These are phyloP conservation scores for Cinchona pubescens DNA, from an alignment of 257 asterid species.

Conservation along the genomic window DNA sequence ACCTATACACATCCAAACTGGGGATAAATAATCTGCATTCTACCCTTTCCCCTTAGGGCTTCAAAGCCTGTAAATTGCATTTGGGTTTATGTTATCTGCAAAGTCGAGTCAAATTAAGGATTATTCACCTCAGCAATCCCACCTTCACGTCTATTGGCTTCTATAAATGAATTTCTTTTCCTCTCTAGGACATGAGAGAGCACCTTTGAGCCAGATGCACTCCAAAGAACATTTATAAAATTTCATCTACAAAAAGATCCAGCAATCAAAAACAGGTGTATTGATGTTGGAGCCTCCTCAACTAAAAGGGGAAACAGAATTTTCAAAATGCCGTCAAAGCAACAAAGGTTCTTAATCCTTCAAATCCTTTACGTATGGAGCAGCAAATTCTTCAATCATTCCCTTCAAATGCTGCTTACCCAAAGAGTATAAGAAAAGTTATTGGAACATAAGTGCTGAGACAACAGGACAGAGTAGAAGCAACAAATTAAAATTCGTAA, in stretches of 20 bases:
- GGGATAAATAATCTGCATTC: background rate
- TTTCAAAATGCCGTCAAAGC: conserved; percentile 10
- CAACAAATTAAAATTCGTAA: background rate
- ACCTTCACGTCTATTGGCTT: background rate
- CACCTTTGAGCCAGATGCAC: background rate
- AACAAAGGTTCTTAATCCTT: conserved; percentile 20
- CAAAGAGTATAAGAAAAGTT: conserved; percentile 14
- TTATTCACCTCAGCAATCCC: background rate
- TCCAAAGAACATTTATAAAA: background rate
- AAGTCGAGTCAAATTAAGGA: background rate
- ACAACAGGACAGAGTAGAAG: conserved; percentile 2
- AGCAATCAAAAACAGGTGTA: background rate
- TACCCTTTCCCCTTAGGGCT: background rate
- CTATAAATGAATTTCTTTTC: background rate
- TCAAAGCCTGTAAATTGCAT: background rate
- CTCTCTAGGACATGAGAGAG: background rate
- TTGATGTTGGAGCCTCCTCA: background rate
- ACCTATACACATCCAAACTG: conserved; percentile 11
- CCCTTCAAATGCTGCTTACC: conserved; percentile 71
- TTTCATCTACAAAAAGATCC: conserved; percentile 12
- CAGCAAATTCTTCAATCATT: conserved; percentile 66
- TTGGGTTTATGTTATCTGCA: background rate
- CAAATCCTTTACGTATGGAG: conserved; percentile 43
- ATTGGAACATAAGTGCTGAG: conserved; percentile 10
- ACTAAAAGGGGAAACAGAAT: background rate